phyloP scores from a whole-genome alignment of 352 stramenopile genomes.

The Phytophthora capsici region DNA sequence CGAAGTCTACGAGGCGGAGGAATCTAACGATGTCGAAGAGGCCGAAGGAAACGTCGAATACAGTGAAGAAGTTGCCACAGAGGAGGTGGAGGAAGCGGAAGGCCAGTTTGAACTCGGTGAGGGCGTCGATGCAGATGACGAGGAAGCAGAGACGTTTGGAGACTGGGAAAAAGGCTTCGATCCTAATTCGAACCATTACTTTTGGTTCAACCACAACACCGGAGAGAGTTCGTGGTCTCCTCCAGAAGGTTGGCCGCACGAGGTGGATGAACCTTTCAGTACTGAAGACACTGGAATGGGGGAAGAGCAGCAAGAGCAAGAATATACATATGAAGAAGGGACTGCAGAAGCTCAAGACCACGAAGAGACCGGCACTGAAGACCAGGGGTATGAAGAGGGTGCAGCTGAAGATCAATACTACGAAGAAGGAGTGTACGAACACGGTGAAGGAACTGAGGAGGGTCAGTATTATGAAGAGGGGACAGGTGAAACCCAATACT shows the following conservation, averaged over 20 bases:
- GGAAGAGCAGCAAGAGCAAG: constrained; percentile 21
- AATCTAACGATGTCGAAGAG: constrained; percentile 11
- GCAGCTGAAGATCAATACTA: constrained; percentile 13
- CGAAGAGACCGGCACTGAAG: constrained; percentile 11
- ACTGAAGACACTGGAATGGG: constrained; percentile 34
- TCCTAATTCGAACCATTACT: constrained; percentile 82
- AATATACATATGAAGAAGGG: constrained; percentile 11
- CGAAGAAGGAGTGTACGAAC: constrained; percentile 19
- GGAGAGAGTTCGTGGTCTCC: constrained; percentile 82
- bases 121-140: constrained; percentile 69
- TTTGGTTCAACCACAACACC: constrained; percentile 89
- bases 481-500: constrained; percentile 5
- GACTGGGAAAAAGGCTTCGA: constrained; percentile 91
- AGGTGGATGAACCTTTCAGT: constrained; percentile 72
- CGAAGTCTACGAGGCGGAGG: constrained; percentile 13
- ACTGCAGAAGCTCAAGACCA: constrained; percentile 17
- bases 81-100: constrained; percentile 16
- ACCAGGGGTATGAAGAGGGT: constrained; percentile 14
- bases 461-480: constrained; percentile 5
- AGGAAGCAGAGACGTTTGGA: constrained; percentile 77
- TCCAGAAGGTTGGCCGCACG: constrained; percentile 78
- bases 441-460: constrained; percentile 2
- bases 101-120: constrained; percentile 38
- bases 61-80: constrained; percentile 10
- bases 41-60: constrained; percentile 11